These are phyloP conservation scores for Tetrapisispora fleetii DNA, from an alignment of 805 yeast genomes.

Conservation along the genomic window DNA sequence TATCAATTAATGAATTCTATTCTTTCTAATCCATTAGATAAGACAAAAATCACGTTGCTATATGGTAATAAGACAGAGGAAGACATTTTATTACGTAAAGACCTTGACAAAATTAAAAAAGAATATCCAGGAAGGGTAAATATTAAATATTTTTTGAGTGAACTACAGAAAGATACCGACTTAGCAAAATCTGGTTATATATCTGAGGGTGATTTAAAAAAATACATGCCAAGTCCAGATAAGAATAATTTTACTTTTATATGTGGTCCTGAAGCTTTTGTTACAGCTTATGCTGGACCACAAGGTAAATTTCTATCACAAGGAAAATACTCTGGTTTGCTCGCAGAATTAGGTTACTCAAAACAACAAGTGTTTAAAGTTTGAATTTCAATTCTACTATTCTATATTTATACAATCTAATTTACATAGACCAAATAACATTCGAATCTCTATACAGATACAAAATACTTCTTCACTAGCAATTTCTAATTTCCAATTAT, in stretches of 20 bases:
- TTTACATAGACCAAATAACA: too few relatives aligned
- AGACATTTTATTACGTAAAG: constrained; percentile 74
- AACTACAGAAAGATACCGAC: constrained; percentile 27
- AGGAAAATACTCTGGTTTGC: constrained; percentile 85
- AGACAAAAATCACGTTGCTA: constrained; percentile 71
- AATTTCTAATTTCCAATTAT: too few relatives aligned
- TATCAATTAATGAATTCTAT: constrained; percentile 75
- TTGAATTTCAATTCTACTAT: constrained; percentile 27
- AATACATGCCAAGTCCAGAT: constrained; percentile 52
- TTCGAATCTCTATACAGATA: too few relatives aligned
- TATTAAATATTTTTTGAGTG: constrained; percentile 72
- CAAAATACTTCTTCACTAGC: too few relatives aligned
- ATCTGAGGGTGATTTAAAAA: constrained; percentile 57
- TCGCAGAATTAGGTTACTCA: constrained; percentile 78
- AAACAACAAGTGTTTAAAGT: constrained; percentile 86
- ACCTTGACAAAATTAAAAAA: constrained; percentile 47
- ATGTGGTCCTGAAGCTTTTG: constrained; percentile 92
- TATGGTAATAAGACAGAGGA: constrained; percentile 69
- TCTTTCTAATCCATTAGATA: constrained; percentile 66
- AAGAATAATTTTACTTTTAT: constrained; percentile 70
- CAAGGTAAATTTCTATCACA: constrained; percentile 83
- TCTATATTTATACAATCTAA: too few relatives aligned
- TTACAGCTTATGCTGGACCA: constrained; percentile 75
- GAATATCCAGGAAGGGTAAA: constrained; percentile 69
- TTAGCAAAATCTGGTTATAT: constrained; percentile 69